Base-by-base conservation (phyloP, 2,329 filamentous ascomycete species). In the Apiospora pterosperma region DNA sequence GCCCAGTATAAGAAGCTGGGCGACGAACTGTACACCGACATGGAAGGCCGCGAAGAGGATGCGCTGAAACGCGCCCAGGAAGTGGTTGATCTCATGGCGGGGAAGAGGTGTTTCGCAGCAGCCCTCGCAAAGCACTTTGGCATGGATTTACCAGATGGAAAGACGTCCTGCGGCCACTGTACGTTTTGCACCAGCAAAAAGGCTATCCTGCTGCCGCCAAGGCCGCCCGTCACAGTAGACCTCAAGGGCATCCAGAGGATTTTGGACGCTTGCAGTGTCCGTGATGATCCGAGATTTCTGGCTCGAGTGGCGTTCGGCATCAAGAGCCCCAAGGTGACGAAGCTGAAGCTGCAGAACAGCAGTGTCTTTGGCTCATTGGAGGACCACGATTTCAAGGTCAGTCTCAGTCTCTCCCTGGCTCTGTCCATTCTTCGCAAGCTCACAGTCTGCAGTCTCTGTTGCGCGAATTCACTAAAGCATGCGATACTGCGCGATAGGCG, bases 281-380 rank as follows among this genome's bases (percentile, higher is more conserved):
- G 84, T 2, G 84, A 90, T 59, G 87, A 90, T 70, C 79, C 87
- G 2, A 75, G 87, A 14, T 84, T 88, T 67, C 75, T 90, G 34
- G 85, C 88, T 0, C 79, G 84, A 23, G 75, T 90, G 4, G 87
- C 86, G 0, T 90, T 89, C 71, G 88, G 88, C 0, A 89, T 90
- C 70, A 79, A 77, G 55, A 89, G 85, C 68, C 88, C 87, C 0
- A 75, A 86, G 1, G 79, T 87, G 0, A 79, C 75, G 5, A 73
- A 76, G 41, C 71, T 86, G 62, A 85, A 82, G 70, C 68, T 89
- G 36, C 76, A 80, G 14, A 82, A 76, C 61, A 72, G 72, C 8
- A 38, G 66, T 0, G 78, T 83, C 0, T 88, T 87, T 70, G 82
- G 80, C 58, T 85, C 82, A 4, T 79, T 88, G 76, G 81, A 79